Evolutionary conservation across 2,329 filamentous ascomycete genomes (phyloP).

Genomic region (Microdochium trichocladiopsis): DNA sequence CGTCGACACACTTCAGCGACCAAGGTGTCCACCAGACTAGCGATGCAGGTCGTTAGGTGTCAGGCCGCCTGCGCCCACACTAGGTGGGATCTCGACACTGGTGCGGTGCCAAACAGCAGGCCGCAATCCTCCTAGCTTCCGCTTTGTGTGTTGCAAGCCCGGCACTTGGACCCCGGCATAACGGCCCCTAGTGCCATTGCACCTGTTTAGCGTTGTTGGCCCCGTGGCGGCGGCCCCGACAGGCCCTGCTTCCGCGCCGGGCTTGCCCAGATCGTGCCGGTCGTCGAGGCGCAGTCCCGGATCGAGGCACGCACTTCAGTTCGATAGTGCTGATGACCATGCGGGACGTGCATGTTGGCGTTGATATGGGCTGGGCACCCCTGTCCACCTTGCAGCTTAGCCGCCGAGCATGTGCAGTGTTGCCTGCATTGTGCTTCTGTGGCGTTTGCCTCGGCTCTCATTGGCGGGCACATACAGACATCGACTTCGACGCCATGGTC

Average conservation of each 20-base stretch:
- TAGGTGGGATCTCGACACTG: neutral
- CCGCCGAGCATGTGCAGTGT: neutral
- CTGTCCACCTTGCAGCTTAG: neutral
- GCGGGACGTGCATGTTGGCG: neutral
- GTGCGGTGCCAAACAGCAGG: neutral
- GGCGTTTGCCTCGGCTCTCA: neutral
- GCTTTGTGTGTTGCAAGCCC: neutral
- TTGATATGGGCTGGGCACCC: neutral
- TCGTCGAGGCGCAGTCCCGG: no score
- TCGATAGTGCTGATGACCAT: neutral
- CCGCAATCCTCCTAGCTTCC: neutral
- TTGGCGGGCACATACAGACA: neutral
- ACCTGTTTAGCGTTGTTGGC: neutral
- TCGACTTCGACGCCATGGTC: no score
- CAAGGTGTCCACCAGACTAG: neutral
- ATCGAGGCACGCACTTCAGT: neutral
- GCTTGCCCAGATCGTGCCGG: no score
- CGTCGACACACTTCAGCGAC: neutral
- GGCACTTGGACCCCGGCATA: no score
- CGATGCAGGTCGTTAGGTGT: neutral
- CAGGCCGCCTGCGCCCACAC: neutral
- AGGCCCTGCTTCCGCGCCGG: no score
- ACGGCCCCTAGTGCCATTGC: neutral
- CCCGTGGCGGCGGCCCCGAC: no score
- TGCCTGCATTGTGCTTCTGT: neutral